Percentiles rank a stretch among this genome's conserved stretches.
phyloP scores from a whole-genome alignment of 768 basidiomycete species.

The Omphalotus guepiniiformis region DNA sequence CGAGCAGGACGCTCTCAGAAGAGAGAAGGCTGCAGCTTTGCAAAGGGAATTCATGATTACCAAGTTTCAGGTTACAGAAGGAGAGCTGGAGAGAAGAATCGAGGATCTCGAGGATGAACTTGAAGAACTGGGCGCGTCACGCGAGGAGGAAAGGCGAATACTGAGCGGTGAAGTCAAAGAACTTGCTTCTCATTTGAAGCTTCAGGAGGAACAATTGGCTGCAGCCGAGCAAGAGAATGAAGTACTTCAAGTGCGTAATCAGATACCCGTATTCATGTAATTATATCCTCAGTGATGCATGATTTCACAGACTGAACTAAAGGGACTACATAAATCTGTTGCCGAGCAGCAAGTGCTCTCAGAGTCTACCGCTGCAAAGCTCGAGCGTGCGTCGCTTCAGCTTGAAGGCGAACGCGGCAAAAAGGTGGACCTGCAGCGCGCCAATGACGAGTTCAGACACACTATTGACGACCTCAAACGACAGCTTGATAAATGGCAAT shows the following conservation, averaged over 20 bases:
- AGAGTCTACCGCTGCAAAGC: slow-evolving; percentile 43
- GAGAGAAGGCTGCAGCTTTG: slow-evolving; percentile 54
- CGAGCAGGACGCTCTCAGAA: slow-evolving; percentile 49
- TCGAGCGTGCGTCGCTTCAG: slow-evolving; percentile 55
- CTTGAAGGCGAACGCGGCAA: slow-evolving; percentile 52
- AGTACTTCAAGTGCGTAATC: slow-evolving; percentile 37
- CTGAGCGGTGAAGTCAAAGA: slow-evolving; percentile 27
- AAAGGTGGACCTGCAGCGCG: slow-evolving; percentile 49
- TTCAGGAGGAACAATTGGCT: slow-evolving; percentile 34
- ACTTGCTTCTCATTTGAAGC: slow-evolving; percentile 34
- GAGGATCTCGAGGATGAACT: slow-evolving; percentile 42
- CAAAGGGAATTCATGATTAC: slow-evolving; percentile 65
- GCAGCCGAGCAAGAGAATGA: slow-evolving; percentile 39
- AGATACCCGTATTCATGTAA: slow-evolving; percentile 1
- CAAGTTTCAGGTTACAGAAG: slow-evolving; percentile 62
- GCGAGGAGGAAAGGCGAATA: slow-evolving; percentile 24
- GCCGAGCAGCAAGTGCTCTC: slow-evolving; percentile 44
- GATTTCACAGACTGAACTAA: slow-evolving; percentile 29
- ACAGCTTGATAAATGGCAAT: slow-evolving; percentile 69
- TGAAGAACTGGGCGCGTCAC: slow-evolving; percentile 14
- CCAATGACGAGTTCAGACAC: slow-evolving; percentile 55
- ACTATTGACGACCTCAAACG: slow-evolving; percentile 50
- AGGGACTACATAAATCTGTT: slow-evolving; percentile 44
- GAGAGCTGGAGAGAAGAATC: slow-evolving; percentile 52
- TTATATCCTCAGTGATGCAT: not conserved